These are phyloP conservation scores for Mollisia scopiformis DNA, from an alignment of 2,329 filamentous ascomycete genomes.

Conservation along the genomic window DNA sequence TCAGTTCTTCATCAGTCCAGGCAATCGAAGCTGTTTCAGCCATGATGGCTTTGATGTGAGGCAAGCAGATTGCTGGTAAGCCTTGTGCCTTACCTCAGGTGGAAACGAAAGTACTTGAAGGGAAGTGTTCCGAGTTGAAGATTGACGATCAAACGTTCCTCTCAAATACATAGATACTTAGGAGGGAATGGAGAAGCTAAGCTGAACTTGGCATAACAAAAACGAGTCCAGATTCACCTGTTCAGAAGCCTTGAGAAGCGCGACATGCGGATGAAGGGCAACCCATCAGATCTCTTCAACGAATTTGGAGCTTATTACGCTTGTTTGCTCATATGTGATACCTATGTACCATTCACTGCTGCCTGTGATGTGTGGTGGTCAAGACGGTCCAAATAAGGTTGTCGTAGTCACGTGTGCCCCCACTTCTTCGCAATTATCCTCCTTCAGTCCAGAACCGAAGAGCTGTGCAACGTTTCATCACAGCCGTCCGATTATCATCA, in stretches of 20 bases:
- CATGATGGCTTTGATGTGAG: not conserved
- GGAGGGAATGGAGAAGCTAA: no score
- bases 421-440: not conserved
- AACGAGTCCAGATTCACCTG: no score
- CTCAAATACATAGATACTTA: no score
- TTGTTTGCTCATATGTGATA: slow-evolving; percentile 6
- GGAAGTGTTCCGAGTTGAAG: no score
- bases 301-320: not conserved
- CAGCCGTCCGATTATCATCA: not conserved
- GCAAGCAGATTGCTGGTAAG: not conserved
- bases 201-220: no score
- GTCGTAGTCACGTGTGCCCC: not conserved
- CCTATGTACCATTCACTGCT: not conserved
- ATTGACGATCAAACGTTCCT: no score
- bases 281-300: no score
- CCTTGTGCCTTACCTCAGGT: not conserved
- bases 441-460: not conserved
- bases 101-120: not conserved
- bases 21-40: not conserved
- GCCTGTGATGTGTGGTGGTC: not conserved
- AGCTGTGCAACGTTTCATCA: slow-evolving; percentile 15
- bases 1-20: slow-evolving; percentile 31
- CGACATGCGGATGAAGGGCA: no score
- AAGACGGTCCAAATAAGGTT: not conserved
- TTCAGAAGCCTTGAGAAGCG: no score